These are phyloP conservation scores for Hirsutella minnesotensis DNA, from an alignment of 2,329 filamentous ascomycete species.

Conservation along the genomic window DNA sequence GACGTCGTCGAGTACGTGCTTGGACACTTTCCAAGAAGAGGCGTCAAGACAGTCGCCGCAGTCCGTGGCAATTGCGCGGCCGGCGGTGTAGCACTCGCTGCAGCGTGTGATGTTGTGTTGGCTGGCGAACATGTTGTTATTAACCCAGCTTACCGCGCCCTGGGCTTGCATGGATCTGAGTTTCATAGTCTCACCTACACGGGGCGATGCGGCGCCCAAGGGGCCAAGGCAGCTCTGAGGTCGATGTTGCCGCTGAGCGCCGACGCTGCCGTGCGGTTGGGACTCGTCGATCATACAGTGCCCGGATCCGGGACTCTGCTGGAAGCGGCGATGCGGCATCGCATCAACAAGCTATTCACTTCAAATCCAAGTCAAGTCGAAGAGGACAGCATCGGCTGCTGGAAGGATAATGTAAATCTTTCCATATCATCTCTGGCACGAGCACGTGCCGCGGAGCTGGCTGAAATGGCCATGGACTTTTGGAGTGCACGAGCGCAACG, in stretches of 20 bases:
- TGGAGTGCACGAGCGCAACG: constrained; percentile 23
- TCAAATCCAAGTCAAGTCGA: too few species aligned
- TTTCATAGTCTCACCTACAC: constrained; percentile 27
- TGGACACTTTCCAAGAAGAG: constrained; percentile 20
- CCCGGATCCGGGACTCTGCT: constrained; percentile 18
- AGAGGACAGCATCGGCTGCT: constrained; percentile 5
- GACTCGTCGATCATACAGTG: constrained; percentile 26
- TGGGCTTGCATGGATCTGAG: constrained; percentile 25
- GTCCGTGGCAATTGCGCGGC: constrained; percentile 29
- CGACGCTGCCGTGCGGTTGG: constrained; percentile 22
- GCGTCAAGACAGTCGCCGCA: constrained; percentile 25
- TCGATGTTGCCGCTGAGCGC: constrained; percentile 26
- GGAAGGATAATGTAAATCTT: constrained; percentile 23
- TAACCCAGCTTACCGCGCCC: constrained; percentile 28
- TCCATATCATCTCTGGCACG: constrained; percentile 17
- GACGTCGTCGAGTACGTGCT: constrained; percentile 26
- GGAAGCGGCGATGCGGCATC: constrained; percentile 21
- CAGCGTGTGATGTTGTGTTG: constrained; percentile 23
- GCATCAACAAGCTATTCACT: constrained; percentile 16
- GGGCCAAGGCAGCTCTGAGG: constrained; percentile 18
- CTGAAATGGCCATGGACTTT: constrained; percentile 29
- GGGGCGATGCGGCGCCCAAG: constrained; percentile 21
- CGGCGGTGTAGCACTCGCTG: constrained; percentile 28
- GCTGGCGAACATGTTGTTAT: constrained; percentile 24
- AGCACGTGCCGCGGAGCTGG: constrained; percentile 23